These are phyloP conservation scores for Ascochyta viciae-villosae DNA, from an alignment of 2,329 filamentous ascomycete genomes.

Conservation along the genomic window DNA sequence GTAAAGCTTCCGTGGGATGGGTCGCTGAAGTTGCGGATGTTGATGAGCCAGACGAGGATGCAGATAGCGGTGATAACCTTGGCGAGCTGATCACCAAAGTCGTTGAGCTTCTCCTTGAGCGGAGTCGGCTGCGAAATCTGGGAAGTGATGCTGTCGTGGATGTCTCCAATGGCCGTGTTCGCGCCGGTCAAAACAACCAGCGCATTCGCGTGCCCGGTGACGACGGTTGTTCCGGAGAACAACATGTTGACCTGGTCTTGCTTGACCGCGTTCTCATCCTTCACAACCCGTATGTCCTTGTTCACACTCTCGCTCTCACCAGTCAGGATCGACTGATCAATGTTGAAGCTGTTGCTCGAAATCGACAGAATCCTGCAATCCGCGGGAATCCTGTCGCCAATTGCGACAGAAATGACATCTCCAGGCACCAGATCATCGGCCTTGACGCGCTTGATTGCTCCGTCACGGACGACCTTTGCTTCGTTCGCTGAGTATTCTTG, in stretches of 20 bases:
- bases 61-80: constrained; percentile 99
- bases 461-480: constrained; percentile 89
- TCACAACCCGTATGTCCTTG: constrained; percentile 75
- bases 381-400: constrained; percentile 92
- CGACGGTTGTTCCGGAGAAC: constrained; percentile 97
- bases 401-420: constrained; percentile 84
- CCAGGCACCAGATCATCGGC: constrained; percentile 97
- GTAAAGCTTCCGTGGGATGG: constrained; percentile 91
- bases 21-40: constrained; percentile 96
- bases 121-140: constrained; percentile 98
- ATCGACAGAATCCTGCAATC: constrained; percentile 90
- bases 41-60: constrained; percentile 96
- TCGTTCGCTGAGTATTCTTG: constrained; percentile 99
- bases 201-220: constrained; percentile 90
- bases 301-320: constrained; percentile 97
- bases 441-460: constrained; percentile 81
- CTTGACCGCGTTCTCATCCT: constrained; percentile 86
- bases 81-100: constrained; percentile 93
- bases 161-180: constrained; percentile 95
- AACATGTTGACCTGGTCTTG: constrained; percentile 98
- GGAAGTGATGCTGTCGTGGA: constrained; percentile 96
- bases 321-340: constrained; percentile 96
- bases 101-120: constrained; percentile 97
- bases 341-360: constrained; percentile 95
- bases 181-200: constrained; percentile 89